Percentiles rank a stretch among this genome's conserved stretches.
Evolutionary conservation across 2,329 filamentous ascomycete species (phyloP).

Genomic region (Colletotrichum echinochloae): DNA sequence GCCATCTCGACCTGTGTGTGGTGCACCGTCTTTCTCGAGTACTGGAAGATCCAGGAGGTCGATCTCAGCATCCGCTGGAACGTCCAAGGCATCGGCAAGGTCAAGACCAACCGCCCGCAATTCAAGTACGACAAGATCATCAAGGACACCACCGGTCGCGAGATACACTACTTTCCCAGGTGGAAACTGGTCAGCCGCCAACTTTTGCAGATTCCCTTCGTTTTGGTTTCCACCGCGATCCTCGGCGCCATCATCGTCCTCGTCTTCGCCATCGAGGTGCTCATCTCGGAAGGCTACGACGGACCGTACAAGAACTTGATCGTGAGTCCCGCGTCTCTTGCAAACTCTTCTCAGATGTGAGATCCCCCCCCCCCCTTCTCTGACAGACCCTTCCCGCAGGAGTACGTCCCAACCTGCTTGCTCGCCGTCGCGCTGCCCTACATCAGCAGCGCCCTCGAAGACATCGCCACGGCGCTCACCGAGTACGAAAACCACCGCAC

Average conservation of each 20-base stretch:
- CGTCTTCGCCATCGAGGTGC: slow-evolving; percentile 79
- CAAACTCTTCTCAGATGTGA: neutral
- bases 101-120: slow-evolving; percentile 74
- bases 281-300: slow-evolving; percentile 80
- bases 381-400: slow-evolving; percentile 55
- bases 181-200: slow-evolving; percentile 75
- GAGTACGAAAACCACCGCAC: slow-evolving; percentile 83
- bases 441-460: slow-evolving; percentile 72
- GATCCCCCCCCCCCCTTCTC: no score
- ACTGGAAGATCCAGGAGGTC: slow-evolving; percentile 81
- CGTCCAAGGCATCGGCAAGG: slow-evolving; percentile 74
- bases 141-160: slow-evolving; percentile 73
- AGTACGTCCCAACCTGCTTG: slow-evolving; percentile 78
- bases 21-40: slow-evolving; percentile 81
- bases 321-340: slow-evolving; percentile 53
- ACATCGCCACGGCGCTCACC: slow-evolving; percentile 71
- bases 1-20: slow-evolving; percentile 75
- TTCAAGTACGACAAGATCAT: slow-evolving; percentile 73
- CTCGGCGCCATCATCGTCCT: slow-evolving; percentile 75
- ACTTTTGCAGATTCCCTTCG: slow-evolving; percentile 77
- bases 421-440: slow-evolving; percentile 76
- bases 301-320: slow-evolving; percentile 76
- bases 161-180: slow-evolving; percentile 70
- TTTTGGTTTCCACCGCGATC: slow-evolving; percentile 66
- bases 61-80: slow-evolving; percentile 80